A percentile compares a stretch with the other conserved stretches of the same genome.
These are phyloP conservation scores for Jatropha multifida DNA, from an alignment of 441 rosid species.

Conservation along the genomic window DNA sequence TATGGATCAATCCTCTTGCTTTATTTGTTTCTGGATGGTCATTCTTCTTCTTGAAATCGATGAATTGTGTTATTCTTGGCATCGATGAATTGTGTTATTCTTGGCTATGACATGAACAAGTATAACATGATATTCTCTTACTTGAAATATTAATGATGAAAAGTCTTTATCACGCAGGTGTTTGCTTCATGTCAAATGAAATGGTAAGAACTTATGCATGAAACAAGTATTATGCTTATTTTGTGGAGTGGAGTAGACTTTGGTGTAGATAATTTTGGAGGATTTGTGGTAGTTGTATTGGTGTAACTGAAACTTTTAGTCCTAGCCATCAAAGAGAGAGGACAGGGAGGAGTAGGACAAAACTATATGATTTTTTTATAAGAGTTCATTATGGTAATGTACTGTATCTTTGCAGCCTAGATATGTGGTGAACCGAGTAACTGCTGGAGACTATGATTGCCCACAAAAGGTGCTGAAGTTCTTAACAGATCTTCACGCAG, in stretches of 20 bases:
- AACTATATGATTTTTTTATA: neutral
- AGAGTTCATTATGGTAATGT: neutral
- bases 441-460: conserved; percentile 89
- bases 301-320: neutral
- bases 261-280: neutral
- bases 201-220: conserved; percentile 51
- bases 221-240: neutral
- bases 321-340: neutral
- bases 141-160: neutral
- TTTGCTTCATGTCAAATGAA: conserved; percentile 94
- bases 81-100: neutral
- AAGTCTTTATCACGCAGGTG: conserved; percentile 51
- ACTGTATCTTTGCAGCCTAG: conserved; percentile 62
- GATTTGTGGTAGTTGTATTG: neutral
- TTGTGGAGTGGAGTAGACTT: neutral
- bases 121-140: neutral
- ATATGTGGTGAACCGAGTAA: conserved; percentile 90
- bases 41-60: neutral
- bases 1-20: neutral
- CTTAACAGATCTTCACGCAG: conserved; percentile 86
- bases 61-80: neutral
- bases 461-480: conserved; percentile 85
- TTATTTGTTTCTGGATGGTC: neutral
- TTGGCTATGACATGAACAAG: neutral
- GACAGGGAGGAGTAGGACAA: neutral